phyloP scores from a whole-genome alignment of 2,329 filamentous ascomycete genomes.

The Talaromyces albobiverticillius region DNA sequence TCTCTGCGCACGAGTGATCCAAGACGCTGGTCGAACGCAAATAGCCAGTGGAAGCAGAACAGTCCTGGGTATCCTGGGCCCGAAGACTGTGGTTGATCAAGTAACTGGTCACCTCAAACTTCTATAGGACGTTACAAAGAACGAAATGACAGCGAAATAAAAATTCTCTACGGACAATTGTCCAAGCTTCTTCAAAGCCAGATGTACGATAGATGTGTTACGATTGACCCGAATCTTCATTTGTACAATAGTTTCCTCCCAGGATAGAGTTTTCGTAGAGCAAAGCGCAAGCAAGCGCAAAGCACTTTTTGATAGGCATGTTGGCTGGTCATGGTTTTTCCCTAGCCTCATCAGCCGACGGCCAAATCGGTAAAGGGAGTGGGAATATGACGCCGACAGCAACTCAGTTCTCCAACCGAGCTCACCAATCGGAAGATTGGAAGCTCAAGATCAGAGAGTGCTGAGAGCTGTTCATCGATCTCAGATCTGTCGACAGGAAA shows the following conservation, averaged over 20 bases:
- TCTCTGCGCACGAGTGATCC: conserved; percentile 82
- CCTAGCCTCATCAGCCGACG: conserved; percentile 86
- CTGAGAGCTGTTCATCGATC: conserved; percentile 61
- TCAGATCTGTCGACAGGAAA: conserved; percentile 96
- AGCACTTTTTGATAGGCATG: conserved; percentile 48
- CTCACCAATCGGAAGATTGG: conserved; percentile 58
- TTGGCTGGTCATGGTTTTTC: conserved; percentile 80
- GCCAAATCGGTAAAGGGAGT: conserved; percentile 74
- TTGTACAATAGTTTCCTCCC: neutral
- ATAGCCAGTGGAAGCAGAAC: conserved; percentile 91
- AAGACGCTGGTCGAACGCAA: conserved; percentile 95
- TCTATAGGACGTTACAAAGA: conserved; percentile 49
- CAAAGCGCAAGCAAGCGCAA: neutral
- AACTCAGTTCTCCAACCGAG: conserved; percentile 55
- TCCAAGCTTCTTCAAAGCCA: neutral
- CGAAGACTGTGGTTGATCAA: conserved; percentile 80
- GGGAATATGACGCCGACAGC: conserved; percentile 80
- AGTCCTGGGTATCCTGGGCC: conserved; percentile 79
- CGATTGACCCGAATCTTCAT: neutral
- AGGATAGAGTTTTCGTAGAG: neutral
- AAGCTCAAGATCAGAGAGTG: conserved; percentile 61
- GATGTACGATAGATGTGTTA: conserved; percentile 8
- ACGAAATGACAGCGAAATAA: neutral
- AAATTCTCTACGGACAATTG: neutral
- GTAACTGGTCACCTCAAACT: conserved; percentile 84